Conservation (phyloP, 352 stramenopile genomes). For the Globisporangium canariense region DNA sequence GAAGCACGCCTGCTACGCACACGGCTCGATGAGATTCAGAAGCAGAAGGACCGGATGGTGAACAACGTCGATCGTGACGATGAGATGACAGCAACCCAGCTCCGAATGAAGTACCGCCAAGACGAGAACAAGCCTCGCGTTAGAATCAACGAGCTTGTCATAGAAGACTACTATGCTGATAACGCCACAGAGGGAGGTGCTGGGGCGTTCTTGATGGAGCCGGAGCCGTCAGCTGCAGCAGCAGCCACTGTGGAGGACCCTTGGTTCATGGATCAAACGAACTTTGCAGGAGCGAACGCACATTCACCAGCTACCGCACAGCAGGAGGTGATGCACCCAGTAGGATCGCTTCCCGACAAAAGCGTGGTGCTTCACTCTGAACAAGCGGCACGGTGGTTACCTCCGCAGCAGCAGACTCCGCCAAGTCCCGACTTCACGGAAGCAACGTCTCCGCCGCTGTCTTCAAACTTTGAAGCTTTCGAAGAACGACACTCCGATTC, state of each 20-base stretch:
- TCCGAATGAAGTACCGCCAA: constrained; percentile 46
- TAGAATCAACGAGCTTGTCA: constrained; percentile 82
- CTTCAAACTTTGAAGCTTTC: constrained; percentile 30
- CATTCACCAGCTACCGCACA: background rate
- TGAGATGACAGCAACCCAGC: constrained; percentile 50
- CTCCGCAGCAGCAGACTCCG: constrained; percentile 17
- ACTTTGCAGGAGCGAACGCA: background rate
- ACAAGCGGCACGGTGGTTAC: constrained; percentile 64
- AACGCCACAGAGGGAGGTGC: constrained; percentile 28
- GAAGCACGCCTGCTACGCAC: constrained; percentile 79
- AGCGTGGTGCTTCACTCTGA: constrained; percentile 40
- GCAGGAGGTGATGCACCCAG: constrained; percentile 20
- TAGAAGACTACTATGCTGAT: constrained; percentile 80
- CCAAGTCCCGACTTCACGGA: constrained; percentile 10
- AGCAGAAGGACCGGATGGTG: constrained; percentile 68
- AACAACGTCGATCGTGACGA: constrained; percentile 37
- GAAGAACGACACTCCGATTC: constrained; percentile 13
- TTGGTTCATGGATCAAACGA: constrained; percentile 53
- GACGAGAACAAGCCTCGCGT: constrained; percentile 46
- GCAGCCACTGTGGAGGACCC: constrained; percentile 28
- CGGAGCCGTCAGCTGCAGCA: constrained; percentile 13
- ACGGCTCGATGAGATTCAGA: constrained; percentile 71
- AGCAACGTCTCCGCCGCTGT: constrained; percentile 20
- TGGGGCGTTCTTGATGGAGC: constrained; percentile 59
- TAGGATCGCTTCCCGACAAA: constrained; percentile 40